Evolutionary conservation across 371 early-diverging fungal genomes (phyloP), one percentile per base, ranked within the genome.

Genomic region (Umbelopsis sp.): DNA sequence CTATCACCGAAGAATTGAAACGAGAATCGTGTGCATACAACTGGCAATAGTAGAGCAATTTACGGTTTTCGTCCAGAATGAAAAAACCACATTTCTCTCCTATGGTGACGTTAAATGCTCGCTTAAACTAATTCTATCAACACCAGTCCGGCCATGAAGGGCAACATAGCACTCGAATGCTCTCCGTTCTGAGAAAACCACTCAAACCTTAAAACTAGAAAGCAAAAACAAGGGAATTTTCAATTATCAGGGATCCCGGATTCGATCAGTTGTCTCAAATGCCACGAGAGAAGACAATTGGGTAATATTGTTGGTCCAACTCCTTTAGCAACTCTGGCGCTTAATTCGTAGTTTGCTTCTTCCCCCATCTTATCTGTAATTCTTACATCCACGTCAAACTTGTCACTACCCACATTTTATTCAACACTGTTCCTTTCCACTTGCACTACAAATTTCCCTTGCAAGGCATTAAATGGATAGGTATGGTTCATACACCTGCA

Each of bases 251-350:
- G 20, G 48, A 48, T 41, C 12, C 29, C 41, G 18, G 48, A 20
- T 48, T 48, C n/a, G 48, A 20, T n/a, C 48, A 48, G 5, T 48
- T 48, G 18, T 10, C 48, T 7, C 48, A 48, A 16, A 16, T 48
- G 48, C 48, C 48, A 48, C 48, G 48, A 48, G 48, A 48, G 48
- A 48, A 48, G 48, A 18, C 41, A 48, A 48, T 48, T n/a, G 5
- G 48, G 48, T 48, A 48, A 48, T 48, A 48, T 48, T 48, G 48
- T 6, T 16, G 4, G 16, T 2, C 16, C 20, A 20, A 18, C 41
- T 41, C 12, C 41, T 12, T 41, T 41, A 41, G 41, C 41, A 4
- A 41, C 41, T 41, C 41, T 41, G 12, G 12, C 41, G 41, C 41
- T 12, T 41, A 4, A 2, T 41, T 10, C 41, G 1, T 41, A 29